Base-by-base conservation (phyloP, 331 rosid species). In the Arachis monticola region DNA sequence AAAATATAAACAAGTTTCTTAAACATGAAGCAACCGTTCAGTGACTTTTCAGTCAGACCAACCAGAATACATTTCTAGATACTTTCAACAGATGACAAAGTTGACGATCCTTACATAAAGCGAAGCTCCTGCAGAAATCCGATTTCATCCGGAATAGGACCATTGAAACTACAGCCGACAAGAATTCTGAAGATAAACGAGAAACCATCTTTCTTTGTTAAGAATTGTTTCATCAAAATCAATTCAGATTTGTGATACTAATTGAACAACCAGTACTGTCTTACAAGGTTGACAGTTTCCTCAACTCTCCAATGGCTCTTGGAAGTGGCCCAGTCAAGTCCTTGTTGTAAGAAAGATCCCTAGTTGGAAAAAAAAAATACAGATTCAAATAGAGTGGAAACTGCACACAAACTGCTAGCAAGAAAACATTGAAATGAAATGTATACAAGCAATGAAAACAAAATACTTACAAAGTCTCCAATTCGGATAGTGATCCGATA, bases 271-370 rank as follows among this genome's bases (percentile, higher is more conserved):
- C 35, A 62, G 44, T 9, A 52, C 41, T 47, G 52, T 14, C 83
- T 84, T 85, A 90, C 96, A 85, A 62, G 80, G 38, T 77, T 14
- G 79, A 30, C n/a, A 90, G 87, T 38, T 90, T 86, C 55, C n/a
- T 84, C 80, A 90, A 74, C 9, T 64, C 76, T 74, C 92, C 96
- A 67, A 90, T 87, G 60, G 86, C 67, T 53, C 12, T 38, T 53
- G 88, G 89, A 75, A 90, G 84, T 27, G 42, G 27, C 83, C 96
- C 90, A 2, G 76, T 64, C 56, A 90, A 45, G 8, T 53, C 67
- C 67, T 57, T 76, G 76, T 90, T 90, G 85, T 79, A 73, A 42
- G 96, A 85, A 7, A 90, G 78, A 82, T 90, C 90, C 87, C 96
- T 90, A 51, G 7, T 57, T 67, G 48, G 65, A 35, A 45, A 45